These are phyloP conservation scores for Boechera divaricarpa DNA, from an alignment of 345 rosid species.

Conservation along the genomic window DNA sequence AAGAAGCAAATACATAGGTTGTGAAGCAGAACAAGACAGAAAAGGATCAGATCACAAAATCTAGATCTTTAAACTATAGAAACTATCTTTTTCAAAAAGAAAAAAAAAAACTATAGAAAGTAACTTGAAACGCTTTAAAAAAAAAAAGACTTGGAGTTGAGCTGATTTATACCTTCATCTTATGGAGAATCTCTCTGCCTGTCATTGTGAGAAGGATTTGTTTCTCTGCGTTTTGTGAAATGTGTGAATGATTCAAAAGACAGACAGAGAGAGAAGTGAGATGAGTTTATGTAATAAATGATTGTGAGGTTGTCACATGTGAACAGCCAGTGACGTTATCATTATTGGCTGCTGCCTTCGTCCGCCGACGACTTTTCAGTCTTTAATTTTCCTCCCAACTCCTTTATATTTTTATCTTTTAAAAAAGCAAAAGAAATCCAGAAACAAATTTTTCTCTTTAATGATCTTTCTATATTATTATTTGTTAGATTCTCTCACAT, in stretches of 20 bases:
- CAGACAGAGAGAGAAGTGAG: background rate
- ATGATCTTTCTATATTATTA: constrained; percentile 4
- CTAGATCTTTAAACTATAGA: constrained; percentile 1
- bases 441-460: constrained; percentile 13
- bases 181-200: constrained; percentile 75
- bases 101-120: background rate
- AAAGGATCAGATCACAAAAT: constrained; percentile 10
- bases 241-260: constrained; percentile 14
- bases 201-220: constrained; percentile 37
- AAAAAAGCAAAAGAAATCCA: background rate
- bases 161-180: constrained; percentile 64
- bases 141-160: constrained; percentile 9
- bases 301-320: constrained; percentile 12
- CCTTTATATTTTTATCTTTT: background rate
- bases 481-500: constrained; percentile 1
- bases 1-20: background rate
- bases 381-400: background rate
- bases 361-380: constrained; percentile 24
- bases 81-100: no score
- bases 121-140: background rate
- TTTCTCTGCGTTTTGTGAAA: constrained; percentile 13
- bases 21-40: constrained; percentile 4
- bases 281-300: constrained; percentile 24
- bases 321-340: constrained; percentile 3
- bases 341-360: background rate